Percentiles rank a stretch among this genome's conserved stretches.
Evolutionary conservation across 306 rosid genomes (phyloP).

Genomic region (Fragaria nilgerrensis): DNA sequence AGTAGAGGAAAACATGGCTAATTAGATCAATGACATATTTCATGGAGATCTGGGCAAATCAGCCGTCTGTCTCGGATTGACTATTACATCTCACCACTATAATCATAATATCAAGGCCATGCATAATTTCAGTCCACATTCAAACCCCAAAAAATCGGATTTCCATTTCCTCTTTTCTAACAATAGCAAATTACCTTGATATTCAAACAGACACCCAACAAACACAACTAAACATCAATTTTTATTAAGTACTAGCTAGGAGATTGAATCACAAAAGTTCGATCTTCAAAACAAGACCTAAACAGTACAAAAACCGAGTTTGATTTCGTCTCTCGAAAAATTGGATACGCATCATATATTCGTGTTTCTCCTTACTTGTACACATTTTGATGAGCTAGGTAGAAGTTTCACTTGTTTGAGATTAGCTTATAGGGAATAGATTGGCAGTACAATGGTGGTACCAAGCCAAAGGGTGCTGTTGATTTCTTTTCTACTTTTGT

Average conservation of each 20-base stretch:
- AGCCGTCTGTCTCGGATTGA: background rate
- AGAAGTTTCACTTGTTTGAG: background rate
- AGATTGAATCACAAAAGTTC: background rate
- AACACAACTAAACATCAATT: background rate
- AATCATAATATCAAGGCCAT: background rate
- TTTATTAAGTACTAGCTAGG: too few species aligned
- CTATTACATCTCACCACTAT: constrained; percentile 3
- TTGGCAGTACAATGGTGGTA: constrained; percentile 1
- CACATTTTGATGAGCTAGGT: background rate
- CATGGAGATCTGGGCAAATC: constrained; percentile 1
- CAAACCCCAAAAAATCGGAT: constrained; percentile 14
- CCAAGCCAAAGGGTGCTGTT: constrained; percentile 4
- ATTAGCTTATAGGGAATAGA: background rate
- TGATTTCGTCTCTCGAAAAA: background rate
- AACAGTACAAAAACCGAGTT: background rate
- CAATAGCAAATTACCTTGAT: constrained; percentile 1
- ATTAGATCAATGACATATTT: background rate
- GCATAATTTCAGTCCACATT: constrained; percentile 9
- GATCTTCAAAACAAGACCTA: background rate
- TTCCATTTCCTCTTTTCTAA: background rate
- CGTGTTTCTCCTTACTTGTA: background rate
- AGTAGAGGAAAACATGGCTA: background rate
- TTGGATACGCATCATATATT: background rate
- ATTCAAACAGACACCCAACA: constrained; percentile 4
- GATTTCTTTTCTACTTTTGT: background rate